Base-by-base conservation (phyloP, 345 rosid species). In the Firmiana major region DNA sequence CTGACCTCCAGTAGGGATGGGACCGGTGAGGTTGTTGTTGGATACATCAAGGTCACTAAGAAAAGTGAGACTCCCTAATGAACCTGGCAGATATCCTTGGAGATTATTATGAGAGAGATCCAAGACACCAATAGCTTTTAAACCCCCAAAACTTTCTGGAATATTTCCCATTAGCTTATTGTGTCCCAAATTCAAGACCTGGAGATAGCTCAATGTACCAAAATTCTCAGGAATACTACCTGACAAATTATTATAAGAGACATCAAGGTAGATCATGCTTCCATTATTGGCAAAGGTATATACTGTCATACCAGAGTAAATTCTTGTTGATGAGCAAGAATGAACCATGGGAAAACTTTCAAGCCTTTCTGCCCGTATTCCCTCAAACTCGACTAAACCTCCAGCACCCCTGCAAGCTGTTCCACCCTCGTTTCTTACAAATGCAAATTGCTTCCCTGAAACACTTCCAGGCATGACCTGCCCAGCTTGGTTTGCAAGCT, bases 351-450 rank as follows among this genome's bases (percentile, higher is more conserved):
- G 92, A 63, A 92, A 87, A 73, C 77, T 84, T 82, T 90, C 91
- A 79, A 95, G 77, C 34, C 91, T 89, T 46, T 84, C 86, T 1
- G 86, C 67, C 2, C 99, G 91, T 55, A 95, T 90, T 45, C 97
- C 99, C 80, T 90, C 92, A 57, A 93, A 93, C 79, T 95, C 99
- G 11, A 93, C 91, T 38, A 95, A 80, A n/a, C 99, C 99, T 1
- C 99, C 99, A 22, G 99, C 99, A 73, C 99, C 99, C 79, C 99
- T 85, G 69, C 99, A 95, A 31, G 93, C 85, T 9, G 99, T 93
- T 22, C 99, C 99, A 0, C 98, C 99, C 84, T 95, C 99, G 54
- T 95, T 95, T 83, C 99, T 89, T 75, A 95, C 96, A 77, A 95
- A 95, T 13, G 85, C 97, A 86, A 95, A 95, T 74, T 89, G 93